Conservation (phyloP, 495 filamentous ascomycete genomes). For the Paragyromitra xinjiangensis region DNA sequence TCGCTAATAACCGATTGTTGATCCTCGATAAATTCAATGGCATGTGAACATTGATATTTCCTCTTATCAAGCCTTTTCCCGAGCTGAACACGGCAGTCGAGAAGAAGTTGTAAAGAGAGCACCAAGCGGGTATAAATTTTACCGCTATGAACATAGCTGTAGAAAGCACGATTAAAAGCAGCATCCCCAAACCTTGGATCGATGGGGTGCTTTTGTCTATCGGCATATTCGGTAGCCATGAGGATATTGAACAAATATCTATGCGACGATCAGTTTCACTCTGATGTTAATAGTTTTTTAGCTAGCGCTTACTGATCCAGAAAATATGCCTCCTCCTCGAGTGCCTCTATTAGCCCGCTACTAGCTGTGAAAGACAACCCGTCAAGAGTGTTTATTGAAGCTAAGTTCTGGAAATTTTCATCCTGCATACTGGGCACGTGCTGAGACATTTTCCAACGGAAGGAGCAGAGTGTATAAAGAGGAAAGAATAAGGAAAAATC, state of each 20-base stretch:
- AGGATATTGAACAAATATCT: conserved; percentile 42
- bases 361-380: conserved; percentile 19
- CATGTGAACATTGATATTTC: conserved; percentile 40
- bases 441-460: conserved; percentile 38
- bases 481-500: conserved; percentile 44
- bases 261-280: background rate
- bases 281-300: background rate
- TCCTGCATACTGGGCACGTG: conserved; percentile 27
- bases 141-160: conserved; percentile 27
- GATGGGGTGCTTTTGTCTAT: conserved; percentile 20
- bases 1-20: conserved; percentile 28
- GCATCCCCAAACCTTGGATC: conserved; percentile 37
- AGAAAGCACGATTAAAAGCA: conserved; percentile 35
- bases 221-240: conserved; percentile 35
- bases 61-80: conserved; percentile 31
- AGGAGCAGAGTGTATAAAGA: conserved; percentile 38
- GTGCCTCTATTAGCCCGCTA: conserved; percentile 22
- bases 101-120: conserved; percentile 37
- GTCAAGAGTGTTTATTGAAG: conserved; percentile 26
- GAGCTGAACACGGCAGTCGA: conserved; percentile 33
- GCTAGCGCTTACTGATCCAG: conserved; percentile 21
- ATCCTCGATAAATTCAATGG: conserved; percentile 28
- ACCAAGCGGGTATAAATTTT: conserved; percentile 37
- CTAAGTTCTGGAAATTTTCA: conserved; percentile 36
- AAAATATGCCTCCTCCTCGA: conserved; percentile 36